These are phyloP conservation scores for Acacia melanoxylon DNA, from an alignment of 306 rosid species.

Conservation along the genomic window DNA sequence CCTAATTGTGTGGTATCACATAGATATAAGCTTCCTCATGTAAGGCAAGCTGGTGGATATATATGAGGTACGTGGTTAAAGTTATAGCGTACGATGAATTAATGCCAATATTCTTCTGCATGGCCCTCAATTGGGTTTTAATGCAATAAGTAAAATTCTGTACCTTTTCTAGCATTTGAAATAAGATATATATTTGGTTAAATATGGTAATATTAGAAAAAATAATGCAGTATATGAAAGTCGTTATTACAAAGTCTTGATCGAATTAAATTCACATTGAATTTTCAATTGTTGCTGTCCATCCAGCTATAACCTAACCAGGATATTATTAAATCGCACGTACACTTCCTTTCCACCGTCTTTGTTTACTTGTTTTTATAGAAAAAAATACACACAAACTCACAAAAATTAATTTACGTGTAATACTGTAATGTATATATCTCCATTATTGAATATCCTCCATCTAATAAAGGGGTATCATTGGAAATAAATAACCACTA, in stretches of 20 bases:
- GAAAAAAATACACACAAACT: too few species aligned
- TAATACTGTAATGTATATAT: too few species aligned
- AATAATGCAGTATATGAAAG: not conserved
- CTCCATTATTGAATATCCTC: too few species aligned
- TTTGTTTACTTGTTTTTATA: too few species aligned
- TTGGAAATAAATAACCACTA: too few species aligned
- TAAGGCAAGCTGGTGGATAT: too few species aligned
- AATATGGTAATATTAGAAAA: not conserved
- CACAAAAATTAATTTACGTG: too few species aligned
- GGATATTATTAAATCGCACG: not conserved
- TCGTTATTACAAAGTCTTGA: not conserved
- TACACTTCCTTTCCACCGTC: not conserved
- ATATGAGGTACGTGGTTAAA: not conserved
- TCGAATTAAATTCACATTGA: not conserved
- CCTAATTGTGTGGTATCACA: too few species aligned
- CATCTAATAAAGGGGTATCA: too few species aligned
- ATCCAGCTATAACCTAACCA: not conserved
- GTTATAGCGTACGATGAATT: not conserved
- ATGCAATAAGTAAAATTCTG: not conserved
- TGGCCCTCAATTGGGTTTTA: not conserved
- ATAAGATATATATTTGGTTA: not conserved
- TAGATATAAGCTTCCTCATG: too few species aligned
- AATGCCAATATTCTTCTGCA: not conserved
- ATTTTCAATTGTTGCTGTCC: not conserved
- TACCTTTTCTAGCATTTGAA: not conserved